These are phyloP conservation scores for Platanthera zijinensis DNA, from an alignment of 106 monocot genomes.

Conservation along the genomic window DNA sequence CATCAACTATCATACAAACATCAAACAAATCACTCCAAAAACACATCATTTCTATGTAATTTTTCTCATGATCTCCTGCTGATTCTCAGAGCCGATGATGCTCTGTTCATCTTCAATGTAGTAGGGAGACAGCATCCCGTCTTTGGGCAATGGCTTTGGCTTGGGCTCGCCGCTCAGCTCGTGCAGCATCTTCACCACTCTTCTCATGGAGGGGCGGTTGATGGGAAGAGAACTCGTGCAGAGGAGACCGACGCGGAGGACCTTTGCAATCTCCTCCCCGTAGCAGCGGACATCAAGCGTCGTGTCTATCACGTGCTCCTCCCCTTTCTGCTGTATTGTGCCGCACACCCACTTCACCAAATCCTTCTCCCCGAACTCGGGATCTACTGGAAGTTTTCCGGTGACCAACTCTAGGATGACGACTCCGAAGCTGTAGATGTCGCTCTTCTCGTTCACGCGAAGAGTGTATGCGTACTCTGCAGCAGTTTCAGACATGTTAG, in stretches of 20 bases:
- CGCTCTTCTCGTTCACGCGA: constrained; percentile 30
- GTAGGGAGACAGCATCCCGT: constrained; percentile 28
- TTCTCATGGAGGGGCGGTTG: constrained; percentile 49
- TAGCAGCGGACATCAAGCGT: constrained; percentile 4
- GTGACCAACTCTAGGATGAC: constrained; percentile 26
- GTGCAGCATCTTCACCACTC: constrained; percentile 46
- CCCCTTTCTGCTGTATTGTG: constrained; percentile 12
- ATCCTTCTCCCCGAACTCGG: constrained; percentile 19
- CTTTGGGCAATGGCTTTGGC: constrained; percentile 1
- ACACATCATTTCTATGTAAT: too few relatives aligned
- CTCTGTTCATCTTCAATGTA: constrained; percentile 18
- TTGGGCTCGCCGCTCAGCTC: constrained; percentile 12
- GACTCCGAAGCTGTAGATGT: constrained; percentile 31
- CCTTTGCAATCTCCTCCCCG: constrained; percentile 14
- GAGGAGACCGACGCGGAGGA: constrained; percentile 16
- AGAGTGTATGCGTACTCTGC: constrained; percentile 26
- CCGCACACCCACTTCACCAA: constrained; percentile 14
- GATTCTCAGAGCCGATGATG: neutral
- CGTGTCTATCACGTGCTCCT: constrained; percentile 11
- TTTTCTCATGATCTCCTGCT: neutral
- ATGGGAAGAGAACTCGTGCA: constrained; percentile 30
- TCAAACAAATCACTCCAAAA: too few relatives aligned
- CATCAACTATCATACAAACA: too few relatives aligned
- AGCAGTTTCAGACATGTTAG: neutral
- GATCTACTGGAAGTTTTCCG: constrained; percentile 8